Evolutionary conservation across 2,329 filamentous ascomycete genomes (phyloP), one percentile per base, ranked within the genome.

Genomic region (Dactylonectria estremocensis): DNA sequence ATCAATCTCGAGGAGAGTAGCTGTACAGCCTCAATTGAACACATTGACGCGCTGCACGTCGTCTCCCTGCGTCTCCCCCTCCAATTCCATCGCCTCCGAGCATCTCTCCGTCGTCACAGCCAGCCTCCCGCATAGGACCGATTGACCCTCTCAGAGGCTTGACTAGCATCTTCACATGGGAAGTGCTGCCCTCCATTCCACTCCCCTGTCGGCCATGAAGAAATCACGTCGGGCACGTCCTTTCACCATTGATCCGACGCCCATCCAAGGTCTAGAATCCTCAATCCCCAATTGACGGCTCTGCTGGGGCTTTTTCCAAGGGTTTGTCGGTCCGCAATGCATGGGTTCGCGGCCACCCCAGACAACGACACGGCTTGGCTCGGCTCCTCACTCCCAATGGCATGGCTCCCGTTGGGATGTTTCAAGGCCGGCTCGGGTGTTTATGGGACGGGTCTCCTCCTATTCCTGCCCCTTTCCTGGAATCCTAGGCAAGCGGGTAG

Each of bases 401-500:
- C 18, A 49, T 37, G 35, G 52, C 37, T 20, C 28, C 64, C 33
- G 64, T 69, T 60, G 53, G 53, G 63, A 54, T 61, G 50, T 40
- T 61, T 45, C 63, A 55, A 69, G 37, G 28, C 59, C 35, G 58
- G 46, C 46, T 67, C 66, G 49, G 66, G 57, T 63, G 61, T 54
- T 69, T 66, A 65, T 72, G 64, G 64, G 52, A 40, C 43, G 64
- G 46, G 45, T 11, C 48, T 46, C 56, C 56, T 57, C 54, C 62
- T 52, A 33, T 55, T 43, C 37, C 50, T 64, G 18, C 13, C 37
- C 18, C 46, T 53, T 33, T 61, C 69, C 67, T 56, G 24, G 64
- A 64, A 59, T 73, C 67, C 69, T 66, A 66, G 53, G 56, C 54
- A 57, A 50, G 48, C 68, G 69, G 71, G 37, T 74, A 56, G 55